These are phyloP conservation scores for Pleochaeta shiraiana DNA, from an alignment of 2,329 filamentous ascomycete genomes.

Conservation along the genomic window DNA sequence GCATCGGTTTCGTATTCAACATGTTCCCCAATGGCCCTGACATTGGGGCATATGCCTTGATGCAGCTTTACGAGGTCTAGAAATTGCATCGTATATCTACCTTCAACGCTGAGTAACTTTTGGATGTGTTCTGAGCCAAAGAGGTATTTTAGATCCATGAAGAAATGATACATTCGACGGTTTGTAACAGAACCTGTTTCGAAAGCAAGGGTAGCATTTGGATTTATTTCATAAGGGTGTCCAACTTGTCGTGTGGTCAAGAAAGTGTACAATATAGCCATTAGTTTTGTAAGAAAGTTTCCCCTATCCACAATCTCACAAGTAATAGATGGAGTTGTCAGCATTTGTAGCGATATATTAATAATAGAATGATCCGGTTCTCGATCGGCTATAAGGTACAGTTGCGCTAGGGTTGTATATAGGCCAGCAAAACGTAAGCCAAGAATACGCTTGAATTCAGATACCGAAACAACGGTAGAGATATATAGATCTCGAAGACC, in stretches of 20 bases:
- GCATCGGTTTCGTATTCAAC: slow-evolving; percentile 97
- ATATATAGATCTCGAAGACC: slow-evolving; percentile 88
- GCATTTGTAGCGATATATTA: slow-evolving; percentile 87
- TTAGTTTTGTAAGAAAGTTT: slow-evolving; percentile 86
- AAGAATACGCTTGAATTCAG: slow-evolving; percentile 85
- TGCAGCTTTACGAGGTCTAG: slow-evolving; percentile 89
- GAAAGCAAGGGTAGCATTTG: slow-evolving; percentile 71
- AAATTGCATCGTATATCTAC: slow-evolving; percentile 81
- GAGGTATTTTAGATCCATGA: slow-evolving; percentile 79
- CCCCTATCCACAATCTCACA: slow-evolving; percentile 86
- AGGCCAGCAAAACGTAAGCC: slow-evolving; percentile 85
- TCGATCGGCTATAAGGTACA: slow-evolving; percentile 88
- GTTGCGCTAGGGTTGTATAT: slow-evolving; percentile 79
- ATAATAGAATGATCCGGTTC: slow-evolving; percentile 98
- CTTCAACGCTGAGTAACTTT: slow-evolving; percentile 58
- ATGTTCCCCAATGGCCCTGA: slow-evolving; percentile 80
- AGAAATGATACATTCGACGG: slow-evolving; percentile 92
- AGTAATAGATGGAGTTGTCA: slow-evolving; percentile 92
- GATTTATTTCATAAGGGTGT: slow-evolving; percentile 73
- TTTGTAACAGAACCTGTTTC: slow-evolving; percentile 92
- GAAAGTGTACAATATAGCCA: slow-evolving; percentile 96
- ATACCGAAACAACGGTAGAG: slow-evolving; percentile 85
- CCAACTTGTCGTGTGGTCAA: slow-evolving; percentile 89
- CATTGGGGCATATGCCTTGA: slow-evolving; percentile 90
- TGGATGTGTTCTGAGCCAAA: slow-evolving; percentile 79